Evolutionary conservation across 345 rosid genomes (phyloP).

Genomic region (Citrus sp.): DNA sequence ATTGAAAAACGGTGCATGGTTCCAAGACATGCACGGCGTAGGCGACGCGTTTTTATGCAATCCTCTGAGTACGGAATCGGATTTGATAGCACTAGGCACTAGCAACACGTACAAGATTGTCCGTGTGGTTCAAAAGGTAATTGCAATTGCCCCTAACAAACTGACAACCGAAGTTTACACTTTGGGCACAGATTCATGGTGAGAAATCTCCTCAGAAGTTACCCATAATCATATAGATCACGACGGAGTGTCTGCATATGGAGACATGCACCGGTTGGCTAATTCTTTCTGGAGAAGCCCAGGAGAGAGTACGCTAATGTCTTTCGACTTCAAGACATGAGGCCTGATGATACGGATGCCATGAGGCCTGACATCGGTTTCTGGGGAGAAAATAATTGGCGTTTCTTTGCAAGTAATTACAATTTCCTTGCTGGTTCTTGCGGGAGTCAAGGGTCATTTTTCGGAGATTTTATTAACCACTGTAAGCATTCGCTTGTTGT

Average conservation of each 20-base stretch:
- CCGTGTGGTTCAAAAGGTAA: too few species aligned
- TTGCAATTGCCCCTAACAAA: not conserved
- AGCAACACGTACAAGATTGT: not conserved
- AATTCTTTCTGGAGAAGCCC: too few species aligned
- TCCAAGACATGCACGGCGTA: too few species aligned
- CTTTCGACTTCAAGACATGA: too few species aligned
- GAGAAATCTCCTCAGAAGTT: not conserved
- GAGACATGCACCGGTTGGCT: too few species aligned
- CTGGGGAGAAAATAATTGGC: not conserved
- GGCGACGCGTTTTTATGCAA: not conserved
- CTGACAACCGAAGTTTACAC: not conserved
- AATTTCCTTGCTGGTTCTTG: not conserved
- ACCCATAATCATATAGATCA: too few species aligned
- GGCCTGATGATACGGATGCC: not conserved
- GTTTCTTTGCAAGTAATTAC: too few species aligned
- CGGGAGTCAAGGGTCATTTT: not conserved
- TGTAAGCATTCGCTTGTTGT: not conserved
- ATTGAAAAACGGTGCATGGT: not conserved
- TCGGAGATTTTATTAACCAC: not conserved
- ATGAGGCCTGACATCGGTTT: not conserved
- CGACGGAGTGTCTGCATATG: not conserved
- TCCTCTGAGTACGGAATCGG: not conserved
- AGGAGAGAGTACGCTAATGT: too few species aligned
- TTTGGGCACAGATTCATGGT: not conserved
- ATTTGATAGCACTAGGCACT: not conserved